Evolutionary conservation across 306 rosid species (phyloP).

Genomic region (Corylus avellana): DNA sequence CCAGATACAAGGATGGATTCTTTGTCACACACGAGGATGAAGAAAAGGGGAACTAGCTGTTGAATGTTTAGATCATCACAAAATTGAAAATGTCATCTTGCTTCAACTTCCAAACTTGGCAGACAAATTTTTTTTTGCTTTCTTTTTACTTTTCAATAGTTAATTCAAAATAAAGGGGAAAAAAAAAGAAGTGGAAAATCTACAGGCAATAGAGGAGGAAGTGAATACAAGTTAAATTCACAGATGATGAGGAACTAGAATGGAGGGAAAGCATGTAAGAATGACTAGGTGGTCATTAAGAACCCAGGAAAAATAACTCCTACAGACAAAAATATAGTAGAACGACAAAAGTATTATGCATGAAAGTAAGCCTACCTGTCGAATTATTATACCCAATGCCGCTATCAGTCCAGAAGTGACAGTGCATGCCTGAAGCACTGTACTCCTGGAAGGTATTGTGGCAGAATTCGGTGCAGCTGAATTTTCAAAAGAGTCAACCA

Average conservation of each 20-base stretch:
- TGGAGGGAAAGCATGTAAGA: background rate
- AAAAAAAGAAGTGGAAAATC: background rate
- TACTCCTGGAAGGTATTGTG: constrained; percentile 54
- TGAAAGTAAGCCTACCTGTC: constrained; percentile 57
- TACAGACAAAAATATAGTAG: background rate
- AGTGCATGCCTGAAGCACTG: constrained; percentile 82
- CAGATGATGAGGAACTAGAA: background rate
- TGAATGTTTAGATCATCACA: background rate
- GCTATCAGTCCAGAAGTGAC: constrained; percentile 73
- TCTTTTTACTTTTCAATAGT: background rate
- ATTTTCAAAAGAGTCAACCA: constrained; percentile 35
- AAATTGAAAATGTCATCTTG: background rate
- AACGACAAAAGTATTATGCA: constrained; percentile 8
- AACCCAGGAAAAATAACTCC: background rate
- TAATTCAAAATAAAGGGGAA: background rate
- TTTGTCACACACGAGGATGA: background rate
- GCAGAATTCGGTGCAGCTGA: constrained; percentile 37
- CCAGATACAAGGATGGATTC: background rate
- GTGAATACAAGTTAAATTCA: background rate
- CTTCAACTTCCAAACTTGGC: background rate
- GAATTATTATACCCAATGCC: constrained; percentile 63
- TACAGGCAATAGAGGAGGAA: background rate
- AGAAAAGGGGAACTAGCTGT: background rate
- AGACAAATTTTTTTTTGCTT: background rate
- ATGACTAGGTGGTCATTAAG: background rate